Percentiles rank a stretch among this genome's conserved stretches.
These are phyloP conservation scores for Roridomyces roridus DNA, from an alignment of 768 basidiomycete species.

Conservation along the genomic window DNA sequence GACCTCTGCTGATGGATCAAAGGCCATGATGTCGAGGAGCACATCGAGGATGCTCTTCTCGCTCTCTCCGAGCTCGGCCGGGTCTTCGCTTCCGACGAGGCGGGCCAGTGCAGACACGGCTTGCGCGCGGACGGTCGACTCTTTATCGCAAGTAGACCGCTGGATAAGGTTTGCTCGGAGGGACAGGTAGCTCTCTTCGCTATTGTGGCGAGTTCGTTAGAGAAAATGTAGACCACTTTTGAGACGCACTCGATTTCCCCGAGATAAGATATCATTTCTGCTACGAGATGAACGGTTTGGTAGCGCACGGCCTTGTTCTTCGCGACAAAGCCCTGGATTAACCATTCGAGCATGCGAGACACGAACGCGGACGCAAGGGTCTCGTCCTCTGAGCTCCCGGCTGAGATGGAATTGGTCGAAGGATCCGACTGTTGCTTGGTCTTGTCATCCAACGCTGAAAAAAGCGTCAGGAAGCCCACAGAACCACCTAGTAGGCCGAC, in stretches of 20 bases:
- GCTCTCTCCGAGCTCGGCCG: slow-evolving; percentile 54
- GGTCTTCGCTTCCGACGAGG: slow-evolving; percentile 74
- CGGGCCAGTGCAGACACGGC: slow-evolving; percentile 83
- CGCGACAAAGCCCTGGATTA: slow-evolving; percentile 83
- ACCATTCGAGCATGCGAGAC: slow-evolving; percentile 67
- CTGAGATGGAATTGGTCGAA: slow-evolving; percentile 29
- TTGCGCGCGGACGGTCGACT: slow-evolving; percentile 81
- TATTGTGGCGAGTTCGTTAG: slow-evolving; percentile 35
- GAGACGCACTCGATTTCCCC: slow-evolving; percentile 86
- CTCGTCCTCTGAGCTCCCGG: slow-evolving; percentile 57
- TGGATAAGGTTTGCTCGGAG: slow-evolving; percentile 76
- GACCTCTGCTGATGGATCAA: slow-evolving; percentile 90
- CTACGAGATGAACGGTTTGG: slow-evolving; percentile 80
- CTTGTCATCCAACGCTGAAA: slow-evolving; percentile 29
- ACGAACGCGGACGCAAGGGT: slow-evolving; percentile 75
- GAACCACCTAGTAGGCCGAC: slow-evolving; percentile 27
- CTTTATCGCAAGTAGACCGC: slow-evolving; percentile 82
- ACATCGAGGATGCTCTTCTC: slow-evolving; percentile 66
- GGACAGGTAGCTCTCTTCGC: slow-evolving; percentile 80
- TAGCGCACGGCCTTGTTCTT: slow-evolving; percentile 93
- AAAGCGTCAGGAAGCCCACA: slow-evolving; percentile 14
- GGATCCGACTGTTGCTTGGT: slow-evolving; percentile 51
- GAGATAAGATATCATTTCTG: slow-evolving; percentile 83
- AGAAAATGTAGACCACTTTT: background rate
- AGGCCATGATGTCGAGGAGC: slow-evolving; percentile 69